A percentile compares a stretch with the other conserved stretches of the same genome.
Evolutionary conservation across 2,329 filamentous ascomycete species (phyloP).

Genomic region (Aspergillus brasiliensis): DNA sequence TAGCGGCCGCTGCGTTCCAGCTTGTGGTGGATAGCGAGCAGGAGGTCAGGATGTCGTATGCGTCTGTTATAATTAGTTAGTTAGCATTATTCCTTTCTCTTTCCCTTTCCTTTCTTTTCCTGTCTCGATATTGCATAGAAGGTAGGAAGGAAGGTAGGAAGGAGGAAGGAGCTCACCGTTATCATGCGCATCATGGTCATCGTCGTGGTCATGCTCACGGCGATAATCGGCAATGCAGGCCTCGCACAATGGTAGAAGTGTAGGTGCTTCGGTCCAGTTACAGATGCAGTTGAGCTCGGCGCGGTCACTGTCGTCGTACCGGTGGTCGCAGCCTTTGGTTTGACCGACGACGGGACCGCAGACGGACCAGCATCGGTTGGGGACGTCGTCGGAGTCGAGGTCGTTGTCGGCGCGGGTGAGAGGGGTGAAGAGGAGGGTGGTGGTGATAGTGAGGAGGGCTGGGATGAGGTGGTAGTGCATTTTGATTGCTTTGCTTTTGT

Average conservation of each 20-base stretch:
- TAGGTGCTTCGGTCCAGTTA: slow-evolving; percentile 28
- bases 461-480: slow-evolving; percentile 29
- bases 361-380: slow-evolving; percentile 28
- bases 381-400: slow-evolving; percentile 33
- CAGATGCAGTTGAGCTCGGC: slow-evolving; percentile 33
- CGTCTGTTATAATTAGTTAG: slow-evolving; percentile 23
- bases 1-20: slow-evolving; percentile 28
- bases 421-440: slow-evolving; percentile 27
- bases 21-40: slow-evolving; percentile 32
- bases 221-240: slow-evolving; percentile 35
- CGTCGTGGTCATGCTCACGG: slow-evolving; percentile 13
- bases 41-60: slow-evolving; percentile 32
- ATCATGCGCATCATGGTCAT: slow-evolving; percentile 24
- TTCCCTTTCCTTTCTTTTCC: too few relatives aligned
- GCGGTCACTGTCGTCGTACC: slow-evolving; percentile 26
- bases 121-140: too few relatives aligned
- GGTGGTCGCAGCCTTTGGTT: slow-evolving; percentile 27
- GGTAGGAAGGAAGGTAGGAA: too few relatives aligned
- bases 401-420: slow-evolving; percentile 26
- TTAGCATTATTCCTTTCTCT: too few relatives aligned
- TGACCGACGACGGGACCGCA: slow-evolving; percentile 29
- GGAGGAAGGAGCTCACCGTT: slow-evolving; percentile 25
- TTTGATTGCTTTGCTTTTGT: slow-evolving; percentile 1
- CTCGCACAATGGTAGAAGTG: slow-evolving; percentile 33
- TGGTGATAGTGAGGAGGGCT: slow-evolving; percentile 13